These are phyloP conservation scores for Logfia minima DNA, from an alignment of 129 eudicot species.

Conservation along the genomic window DNA sequence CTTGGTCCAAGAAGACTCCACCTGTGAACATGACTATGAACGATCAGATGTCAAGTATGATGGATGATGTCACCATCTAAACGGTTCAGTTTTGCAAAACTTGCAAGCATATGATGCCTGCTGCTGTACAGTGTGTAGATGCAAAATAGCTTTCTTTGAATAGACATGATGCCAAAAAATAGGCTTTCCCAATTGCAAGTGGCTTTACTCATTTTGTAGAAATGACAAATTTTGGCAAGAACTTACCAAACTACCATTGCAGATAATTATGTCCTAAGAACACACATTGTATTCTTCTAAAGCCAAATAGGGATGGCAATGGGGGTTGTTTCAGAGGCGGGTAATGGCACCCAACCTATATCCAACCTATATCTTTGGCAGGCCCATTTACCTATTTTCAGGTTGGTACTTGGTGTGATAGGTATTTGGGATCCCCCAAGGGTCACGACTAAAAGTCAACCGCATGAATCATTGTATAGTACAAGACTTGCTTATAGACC, in stretches of 20 bases:
- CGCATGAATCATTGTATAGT: too few species aligned
- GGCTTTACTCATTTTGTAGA: constrained; percentile 19
- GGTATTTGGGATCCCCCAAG: too few species aligned
- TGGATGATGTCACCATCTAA: constrained; percentile 13
- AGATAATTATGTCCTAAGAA: too few species aligned
- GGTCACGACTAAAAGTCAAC: too few species aligned
- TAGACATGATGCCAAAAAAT: constrained; percentile 21
- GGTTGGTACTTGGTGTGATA: too few species aligned
- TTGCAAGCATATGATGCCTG: neutral
- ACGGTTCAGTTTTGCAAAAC: constrained; percentile 1
- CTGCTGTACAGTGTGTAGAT: constrained; percentile 34
- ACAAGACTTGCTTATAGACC: too few species aligned
- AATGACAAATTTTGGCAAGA: constrained; percentile 12
- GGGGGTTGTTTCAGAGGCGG: too few species aligned
- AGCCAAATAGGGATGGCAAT: too few species aligned
- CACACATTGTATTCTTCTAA: too few species aligned
- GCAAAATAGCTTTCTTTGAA: constrained; percentile 19
- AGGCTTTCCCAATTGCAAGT: constrained; percentile 19
- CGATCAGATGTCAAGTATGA: neutral
- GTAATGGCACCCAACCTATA: too few species aligned
- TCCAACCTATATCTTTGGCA: too few species aligned
- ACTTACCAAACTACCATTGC: neutral
- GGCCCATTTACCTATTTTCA: too few species aligned
- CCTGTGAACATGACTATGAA: constrained; percentile 25
- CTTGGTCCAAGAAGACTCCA: constrained; percentile 63